A percentile compares a stretch with the other conserved stretches of the same genome.
phyloP scores from a whole-genome alignment of 331 rosid genomes.

The Dryas integrifolia region DNA sequence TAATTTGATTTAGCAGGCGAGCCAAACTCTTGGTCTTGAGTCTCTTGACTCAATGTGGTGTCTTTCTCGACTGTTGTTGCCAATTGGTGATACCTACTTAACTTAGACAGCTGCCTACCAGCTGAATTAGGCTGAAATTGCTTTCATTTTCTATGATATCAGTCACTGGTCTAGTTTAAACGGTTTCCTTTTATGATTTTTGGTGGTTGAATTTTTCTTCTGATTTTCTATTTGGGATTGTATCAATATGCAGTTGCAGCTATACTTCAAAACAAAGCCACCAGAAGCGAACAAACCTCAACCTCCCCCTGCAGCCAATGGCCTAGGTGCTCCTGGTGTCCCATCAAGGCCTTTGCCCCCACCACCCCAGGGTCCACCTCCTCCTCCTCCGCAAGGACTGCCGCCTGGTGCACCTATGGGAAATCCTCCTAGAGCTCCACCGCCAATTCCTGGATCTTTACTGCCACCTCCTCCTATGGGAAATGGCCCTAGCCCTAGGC shows the following conservation, averaged over 20 bases:
- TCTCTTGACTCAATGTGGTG: not conserved
- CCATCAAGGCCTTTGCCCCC: slow-evolving; percentile 85
- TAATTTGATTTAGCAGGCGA: not conserved
- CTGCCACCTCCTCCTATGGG: slow-evolving; percentile 78
- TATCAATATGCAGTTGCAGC: slow-evolving; percentile 66
- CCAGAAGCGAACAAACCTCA: slow-evolving; percentile 81
- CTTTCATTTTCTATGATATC: not conserved
- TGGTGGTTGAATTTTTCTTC: slow-evolving; percentile 13
- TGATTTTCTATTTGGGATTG: slow-evolving; percentile 24
- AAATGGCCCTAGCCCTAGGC: slow-evolving; percentile 84
- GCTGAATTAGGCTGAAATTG: not conserved
- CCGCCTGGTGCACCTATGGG: slow-evolving; percentile 63
- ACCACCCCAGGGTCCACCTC: slow-evolving; percentile 85
- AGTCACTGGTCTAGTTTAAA: not conserved
- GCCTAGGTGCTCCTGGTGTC: slow-evolving; percentile 69
- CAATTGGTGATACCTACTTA: slow-evolving; percentile 1
- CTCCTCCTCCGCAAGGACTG: slow-evolving; percentile 85
- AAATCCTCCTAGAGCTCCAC: slow-evolving; percentile 78
- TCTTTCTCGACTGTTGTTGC: not conserved
- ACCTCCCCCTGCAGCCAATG: slow-evolving; percentile 63
- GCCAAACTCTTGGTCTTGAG: not conserved
- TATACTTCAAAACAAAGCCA: slow-evolving; percentile 87
- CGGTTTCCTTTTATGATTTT: slow-evolving; percentile 13
- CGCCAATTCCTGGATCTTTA: slow-evolving; percentile 69
- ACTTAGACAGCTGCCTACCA: not conserved